phyloP scores from a whole-genome alignment of 768 basidiomycete species.

The Baorangia bicolor region DNA sequence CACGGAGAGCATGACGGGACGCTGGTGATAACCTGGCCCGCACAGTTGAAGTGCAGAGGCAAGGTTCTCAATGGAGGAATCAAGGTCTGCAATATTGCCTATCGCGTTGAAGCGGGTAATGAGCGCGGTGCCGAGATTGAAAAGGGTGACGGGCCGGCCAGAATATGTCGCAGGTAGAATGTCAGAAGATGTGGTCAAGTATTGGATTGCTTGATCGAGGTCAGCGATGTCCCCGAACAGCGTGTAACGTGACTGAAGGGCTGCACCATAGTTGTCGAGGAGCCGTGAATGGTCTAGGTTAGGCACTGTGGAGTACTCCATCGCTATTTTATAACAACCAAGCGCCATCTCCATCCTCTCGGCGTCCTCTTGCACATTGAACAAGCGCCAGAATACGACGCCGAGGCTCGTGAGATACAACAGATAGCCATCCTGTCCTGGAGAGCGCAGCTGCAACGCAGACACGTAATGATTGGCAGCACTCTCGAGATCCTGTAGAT shows the following conservation, averaged over 20 bases:
- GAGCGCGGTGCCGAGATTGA: constrained; percentile 9
- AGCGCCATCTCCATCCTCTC: constrained; percentile 24
- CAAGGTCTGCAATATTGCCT: constrained; percentile 12
- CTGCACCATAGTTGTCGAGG: constrained; percentile 18
- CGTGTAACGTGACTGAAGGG: constrained; percentile 19
- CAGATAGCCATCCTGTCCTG: constrained; percentile 13
- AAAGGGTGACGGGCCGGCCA: constrained; percentile 12
- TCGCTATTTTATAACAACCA: constrained; percentile 11
- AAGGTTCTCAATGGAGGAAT: constrained; percentile 17
- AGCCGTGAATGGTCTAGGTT: constrained; percentile 18
- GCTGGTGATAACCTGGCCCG: constrained; percentile 2
- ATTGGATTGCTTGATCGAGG: constrained; percentile 24
- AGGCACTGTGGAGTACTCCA: constrained; percentile 13
- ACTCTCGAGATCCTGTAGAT: constrained; percentile 25
- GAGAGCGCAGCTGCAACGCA: constrained; percentile 19
- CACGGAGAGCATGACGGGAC: constrained; percentile 4
- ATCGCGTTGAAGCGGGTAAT: constrained; percentile 7
- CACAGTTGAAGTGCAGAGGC: constrained; percentile 15
- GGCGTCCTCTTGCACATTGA: constrained; percentile 9
- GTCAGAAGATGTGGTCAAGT: constrained; percentile 13
- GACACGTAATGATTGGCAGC: constrained; percentile 5
- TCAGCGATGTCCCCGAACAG: constrained; percentile 15
- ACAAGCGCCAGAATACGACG: neutral
- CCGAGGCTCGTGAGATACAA: constrained; percentile 14
- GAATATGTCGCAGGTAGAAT: constrained; percentile 12